Percentiles rank a stretch among this genome's conserved stretches.
Evolutionary conservation across 1,284 basidiomycete species (phyloP).

Genomic region (Leucoagaricus sp.): DNA sequence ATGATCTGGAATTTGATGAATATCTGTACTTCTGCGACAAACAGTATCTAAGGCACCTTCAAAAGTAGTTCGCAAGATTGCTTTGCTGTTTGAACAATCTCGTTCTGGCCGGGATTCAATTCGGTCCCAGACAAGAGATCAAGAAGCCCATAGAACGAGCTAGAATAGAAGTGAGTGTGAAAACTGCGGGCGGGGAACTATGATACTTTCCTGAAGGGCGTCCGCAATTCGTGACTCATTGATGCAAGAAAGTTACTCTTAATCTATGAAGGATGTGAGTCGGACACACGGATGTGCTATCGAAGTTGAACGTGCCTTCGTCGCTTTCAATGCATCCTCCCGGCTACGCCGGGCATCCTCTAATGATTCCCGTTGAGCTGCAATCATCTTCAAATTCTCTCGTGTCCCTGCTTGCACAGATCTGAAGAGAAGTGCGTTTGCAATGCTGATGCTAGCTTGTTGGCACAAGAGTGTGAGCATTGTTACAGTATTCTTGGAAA

Average conservation of each 20-base stretch:
- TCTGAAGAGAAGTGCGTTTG: slow-evolving; percentile 71
- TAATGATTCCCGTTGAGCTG: slow-evolving; percentile 62
- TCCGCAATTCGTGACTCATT: slow-evolving; percentile 74
- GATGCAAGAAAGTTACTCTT: slow-evolving; percentile 76
- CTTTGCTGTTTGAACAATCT: slow-evolving; percentile 78
- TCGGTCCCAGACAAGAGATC: slow-evolving; percentile 69
- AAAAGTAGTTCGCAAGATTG: slow-evolving; percentile 71
- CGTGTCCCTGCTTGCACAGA: slow-evolving; percentile 70
- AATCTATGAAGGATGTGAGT: slow-evolving; percentile 40
- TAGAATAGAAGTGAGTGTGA: slow-evolving; percentile 22
- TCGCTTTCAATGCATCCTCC: slow-evolving; percentile 70
- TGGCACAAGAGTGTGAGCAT: slow-evolving; percentile 67
- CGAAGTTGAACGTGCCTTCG: slow-evolving; percentile 50
- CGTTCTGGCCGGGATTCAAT: slow-evolving; percentile 62
- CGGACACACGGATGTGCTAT: background rate
- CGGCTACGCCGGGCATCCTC: slow-evolving; percentile 67
- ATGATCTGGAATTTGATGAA: slow-evolving; percentile 53
- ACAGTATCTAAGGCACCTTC: slow-evolving; percentile 41
- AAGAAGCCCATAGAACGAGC: slow-evolving; percentile 72
- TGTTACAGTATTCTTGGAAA: slow-evolving; percentile 60
- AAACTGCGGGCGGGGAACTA: background rate
- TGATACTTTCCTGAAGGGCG: slow-evolving; percentile 61
- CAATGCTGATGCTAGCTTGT: slow-evolving; percentile 72
- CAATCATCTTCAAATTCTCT: slow-evolving; percentile 75
- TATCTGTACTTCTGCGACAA: background rate